phyloP scores from a whole-genome alignment of 2,329 filamentous ascomycete genomes.

The Tolypocladium guangdongense region DNA sequence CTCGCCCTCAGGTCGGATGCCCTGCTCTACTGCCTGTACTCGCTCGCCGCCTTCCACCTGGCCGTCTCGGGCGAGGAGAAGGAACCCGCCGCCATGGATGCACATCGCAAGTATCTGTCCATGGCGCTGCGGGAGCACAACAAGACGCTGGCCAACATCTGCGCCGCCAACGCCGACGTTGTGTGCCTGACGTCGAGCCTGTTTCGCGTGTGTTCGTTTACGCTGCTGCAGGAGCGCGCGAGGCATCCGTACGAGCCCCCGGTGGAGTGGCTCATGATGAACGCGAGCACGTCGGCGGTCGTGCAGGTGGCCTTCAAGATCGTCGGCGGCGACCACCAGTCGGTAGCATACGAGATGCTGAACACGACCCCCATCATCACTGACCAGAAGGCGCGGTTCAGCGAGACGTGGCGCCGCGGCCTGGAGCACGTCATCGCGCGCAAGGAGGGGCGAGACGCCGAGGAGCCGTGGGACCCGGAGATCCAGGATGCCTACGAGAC shows the following conservation, averaged over 20 bases:
- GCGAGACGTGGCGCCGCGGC: conserved; percentile 2
- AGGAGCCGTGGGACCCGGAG: conserved; percentile 8
- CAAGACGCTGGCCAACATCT: conserved; percentile 3
- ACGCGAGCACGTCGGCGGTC: conserved; percentile 6
- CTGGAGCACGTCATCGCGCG: conserved; percentile 5
- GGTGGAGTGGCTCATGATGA: conserved; percentile 9
- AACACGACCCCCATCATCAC: conserved; percentile 5
- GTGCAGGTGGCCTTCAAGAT: conserved; percentile 3
- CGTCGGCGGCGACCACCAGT: conserved; percentile 1
- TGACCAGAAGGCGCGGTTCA: conserved; percentile 4
- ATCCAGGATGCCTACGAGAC: conserved; percentile 9
- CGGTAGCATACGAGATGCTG: conserved; percentile 4
- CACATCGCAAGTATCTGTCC: conserved; percentile 8
- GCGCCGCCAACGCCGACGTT: conserved; percentile 3
- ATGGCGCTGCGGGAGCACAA: conserved; percentile 9
- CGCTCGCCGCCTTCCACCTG: conserved; percentile 8
- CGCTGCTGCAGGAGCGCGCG: conserved; percentile 6
- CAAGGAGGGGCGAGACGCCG: conserved; percentile 2
- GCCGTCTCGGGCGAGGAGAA: conserved; percentile 1
- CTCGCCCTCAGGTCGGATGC: conserved; percentile 8
- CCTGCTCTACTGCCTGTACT: conserved; percentile 9
- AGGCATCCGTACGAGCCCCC: conserved; percentile 7
- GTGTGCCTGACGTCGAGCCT: conserved; percentile 8
- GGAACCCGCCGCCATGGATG: conserved; percentile 3
- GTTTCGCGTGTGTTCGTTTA: conserved; percentile 8